Conservation (phyloP, 169 alveolate genomes). For the Plasmodium gallinaceum region DNA sequence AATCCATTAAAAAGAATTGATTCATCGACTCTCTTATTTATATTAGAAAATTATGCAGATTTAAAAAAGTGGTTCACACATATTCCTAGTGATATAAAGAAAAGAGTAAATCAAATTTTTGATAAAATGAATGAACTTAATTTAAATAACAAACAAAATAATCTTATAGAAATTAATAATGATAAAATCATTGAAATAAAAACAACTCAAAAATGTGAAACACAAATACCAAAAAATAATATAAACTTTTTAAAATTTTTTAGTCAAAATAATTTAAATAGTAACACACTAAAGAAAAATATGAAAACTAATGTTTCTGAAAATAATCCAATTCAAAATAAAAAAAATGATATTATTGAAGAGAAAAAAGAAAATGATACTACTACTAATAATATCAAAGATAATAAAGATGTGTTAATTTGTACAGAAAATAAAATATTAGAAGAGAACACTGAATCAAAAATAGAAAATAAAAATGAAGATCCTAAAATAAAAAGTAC, state of each 20-base stretch:
- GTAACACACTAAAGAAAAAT: conserved; percentile 7
- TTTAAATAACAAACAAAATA: conserved; percentile 29
- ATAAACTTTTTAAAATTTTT: conserved; percentile 6
- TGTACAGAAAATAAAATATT: too few relatives aligned
- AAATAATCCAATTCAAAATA: background rate
- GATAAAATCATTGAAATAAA: conserved; percentile 40
- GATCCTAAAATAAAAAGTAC: conserved; percentile 2
- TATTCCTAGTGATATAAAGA: conserved; percentile 42
- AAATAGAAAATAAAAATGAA: too few relatives aligned
- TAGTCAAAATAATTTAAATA: background rate
- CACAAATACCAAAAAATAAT: background rate
- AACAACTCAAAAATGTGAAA: conserved; percentile 24
- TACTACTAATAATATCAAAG: too few relatives aligned
- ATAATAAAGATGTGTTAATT: too few relatives aligned
- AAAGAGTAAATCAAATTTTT: conserved; percentile 46
- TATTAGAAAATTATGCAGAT: conserved; percentile 69
- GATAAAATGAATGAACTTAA: conserved; percentile 72
- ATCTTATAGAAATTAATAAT: conserved; percentile 51
- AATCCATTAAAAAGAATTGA: conserved; percentile 60
- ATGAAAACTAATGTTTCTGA: background rate
- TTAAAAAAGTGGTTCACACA: conserved; percentile 55
- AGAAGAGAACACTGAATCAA: too few relatives aligned
- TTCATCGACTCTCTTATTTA: conserved; percentile 64
- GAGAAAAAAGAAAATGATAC: background rate
- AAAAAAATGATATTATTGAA: background rate